Evolutionary conservation across 2,329 filamentous ascomycete species (phyloP), one percentile per base, ranked within the genome.

Genomic region (Purpureocillium takamizusanense): DNA sequence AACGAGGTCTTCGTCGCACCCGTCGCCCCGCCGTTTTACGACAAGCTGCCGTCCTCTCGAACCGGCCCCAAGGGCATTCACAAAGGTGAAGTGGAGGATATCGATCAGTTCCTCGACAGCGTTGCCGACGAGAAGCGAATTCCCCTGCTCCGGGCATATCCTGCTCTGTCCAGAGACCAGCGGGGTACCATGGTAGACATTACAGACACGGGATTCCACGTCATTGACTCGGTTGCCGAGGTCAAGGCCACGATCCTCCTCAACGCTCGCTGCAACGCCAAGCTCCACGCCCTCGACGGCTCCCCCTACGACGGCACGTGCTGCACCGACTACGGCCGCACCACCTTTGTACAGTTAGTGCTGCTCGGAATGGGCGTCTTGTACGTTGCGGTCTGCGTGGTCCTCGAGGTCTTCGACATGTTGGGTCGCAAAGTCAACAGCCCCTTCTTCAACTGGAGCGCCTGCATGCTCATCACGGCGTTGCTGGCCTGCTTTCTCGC

Each of bases 251-350:
- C 38, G 52, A 55, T 76, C 10, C 46, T 78, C 1, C 60, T 80
- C 31, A 75, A 74, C 44, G 51, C 67, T 14, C 66, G 71, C 35
- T 79, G 76, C 52, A 78, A 46, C 53, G 65, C 53, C 42, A 64
- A 46, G 47, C 59, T 43, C 42, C 53, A 42, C 46, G 53, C 36
- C 7, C 31, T 43, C 21, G 30, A 41, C 1, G 58, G 56, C n/a
- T 67, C 65, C 39, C 64, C 66, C 1, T 69, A 66, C 48, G 58
- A 65, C 37, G 59, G 65, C 41, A 74, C 71, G 3, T 78, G 74
- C 48, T 78, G 74, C 46, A 67, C 57, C 34, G 62, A 61, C 28
- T 76, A 76, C 41, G 49, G 53, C 7, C 33, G 36, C 7, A 43
- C 36, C 2, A 33, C 48, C n/a, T 44, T 48, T 27, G 28, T 46